These are phyloP conservation scores for Euphorbia pulcherrima DNA, from an alignment of 345 rosid genomes.

Conservation along the genomic window DNA sequence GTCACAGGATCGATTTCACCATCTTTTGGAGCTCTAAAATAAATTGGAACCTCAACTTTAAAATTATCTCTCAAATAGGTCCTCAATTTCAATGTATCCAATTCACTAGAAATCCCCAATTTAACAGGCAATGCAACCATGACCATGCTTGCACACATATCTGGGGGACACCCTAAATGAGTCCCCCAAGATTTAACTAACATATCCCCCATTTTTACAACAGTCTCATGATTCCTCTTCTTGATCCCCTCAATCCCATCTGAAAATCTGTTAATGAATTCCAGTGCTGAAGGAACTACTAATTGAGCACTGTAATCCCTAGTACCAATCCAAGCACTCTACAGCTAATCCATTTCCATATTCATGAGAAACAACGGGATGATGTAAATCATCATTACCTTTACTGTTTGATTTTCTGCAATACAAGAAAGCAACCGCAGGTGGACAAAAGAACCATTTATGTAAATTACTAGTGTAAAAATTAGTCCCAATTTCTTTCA, in stretches of 20 bases:
- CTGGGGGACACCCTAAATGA: conserved; percentile 71
- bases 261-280: conserved; percentile 67
- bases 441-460: conserved; percentile 96
- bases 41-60: conserved; percentile 69
- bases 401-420: conserved; percentile 40
- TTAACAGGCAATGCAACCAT: conserved; percentile 88
- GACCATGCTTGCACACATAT: conserved; percentile 81
- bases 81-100: conserved; percentile 57
- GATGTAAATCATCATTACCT: conserved; percentile 54
- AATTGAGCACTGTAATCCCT: conserved; percentile 89
- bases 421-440: conserved; percentile 82
- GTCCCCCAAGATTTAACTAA: conserved; percentile 85
- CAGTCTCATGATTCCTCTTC: conserved; percentile 72
- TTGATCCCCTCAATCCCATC: conserved; percentile 86
- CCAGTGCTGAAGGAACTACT: conserved; percentile 72
- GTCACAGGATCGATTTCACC: conserved; percentile 47
- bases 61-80: conserved; percentile 58
- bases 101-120: conserved; percentile 51
- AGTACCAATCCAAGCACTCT: conserved; percentile 95
- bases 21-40: conserved; percentile 51
- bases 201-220: conserved; percentile 83
- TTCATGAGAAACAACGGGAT: conserved; percentile 90
- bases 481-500: conserved; percentile 90
- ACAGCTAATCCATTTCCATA: conserved; percentile 82
- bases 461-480: conserved; percentile 85